Base-by-base conservation (phyloP, 345 rosid genomes). In the Tarenaya hassleriana region DNA sequence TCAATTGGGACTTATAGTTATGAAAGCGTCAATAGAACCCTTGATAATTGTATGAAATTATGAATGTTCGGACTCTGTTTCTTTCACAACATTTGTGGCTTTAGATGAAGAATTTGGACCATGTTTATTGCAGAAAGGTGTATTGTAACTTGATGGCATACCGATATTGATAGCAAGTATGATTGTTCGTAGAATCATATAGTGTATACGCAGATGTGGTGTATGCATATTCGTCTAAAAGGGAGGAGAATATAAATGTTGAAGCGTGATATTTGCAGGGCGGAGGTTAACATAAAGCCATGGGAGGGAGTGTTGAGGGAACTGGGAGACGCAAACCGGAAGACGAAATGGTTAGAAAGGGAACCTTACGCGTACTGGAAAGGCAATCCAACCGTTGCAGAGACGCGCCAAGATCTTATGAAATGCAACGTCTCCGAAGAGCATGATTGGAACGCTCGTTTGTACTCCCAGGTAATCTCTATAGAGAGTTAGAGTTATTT, bases 391-490 rank as follows among this genome's bases (percentile, higher is more conserved):
- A 0, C 16, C 8, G 95, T 87, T 1, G 81, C 85, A n/a, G 54
- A 42, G 34, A 78, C 77, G 37, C 73, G 98, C 58, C 67, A 68
- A 63, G 86, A 82, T 57, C 91, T 91, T 29, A 56, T 91, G 49
- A 91, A 42, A 42, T 91, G 98, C 63, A 78, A 91, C 58, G 77
- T 77, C 63, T 68, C 96, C 0, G 67, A 74, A 1, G 45, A 66
- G 8, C 75, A 76, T 16, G 98, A 91, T 60, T 91, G 98, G 98
- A 82, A 81, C 58, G 98, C 95, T 67, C 95, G 92, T 44, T 47
- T 91, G 34, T 87, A 64, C 54, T 70, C 55, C 16, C 96, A 87
- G 95, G 95, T 82, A 35, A 19, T 24, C 29, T 24, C 29, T 24
- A 5, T 24, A n/a, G n/a, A n/a, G n/a, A n/a, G n/a, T n/a, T n/a